Evolutionary conservation across 148 eudicot species (phyloP), one percentile per base, ranked within the genome.

Genomic region (Rhododendron simsii): DNA sequence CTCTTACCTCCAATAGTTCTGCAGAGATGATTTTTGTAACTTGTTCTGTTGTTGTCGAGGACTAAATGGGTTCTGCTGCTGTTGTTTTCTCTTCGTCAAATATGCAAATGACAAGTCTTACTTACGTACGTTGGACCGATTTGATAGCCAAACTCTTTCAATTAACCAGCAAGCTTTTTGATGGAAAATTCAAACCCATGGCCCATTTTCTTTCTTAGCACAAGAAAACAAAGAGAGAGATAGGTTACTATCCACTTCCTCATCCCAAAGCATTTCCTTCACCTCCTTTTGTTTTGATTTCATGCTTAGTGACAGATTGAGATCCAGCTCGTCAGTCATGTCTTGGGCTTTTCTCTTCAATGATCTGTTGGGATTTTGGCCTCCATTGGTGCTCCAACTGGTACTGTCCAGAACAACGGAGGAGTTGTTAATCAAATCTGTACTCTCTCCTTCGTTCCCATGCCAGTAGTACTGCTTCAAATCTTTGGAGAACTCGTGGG

Each of bases 171-270:
- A 23, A 63, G 69, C 69, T 8, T 63, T 63, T 0, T 9, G 28
- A 63, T n/a, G 87, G 51, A n/a, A 6, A 57, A n/a, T 85, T 80
- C 20, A 80, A 41, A 48, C 80, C 78, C 21, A 35, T 21, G 47
- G 5, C 30, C 16, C 59, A 5, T 28, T 80, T 47, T 80, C 35
- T 16, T 35, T 84, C 63, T 84, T 50, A 11, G 85, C 23, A 45
- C 50, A 4, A 44, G 47, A 53, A 73, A 39, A 82, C 82, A 86
- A 82, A 11, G 88, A 86, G 28, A 86, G 85, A 41, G 85, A 82
- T 14, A 86, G 76, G 28, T 74, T 57, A 59, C 82, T 82, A 23
- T 81, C 78, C 84, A 81, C 84, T 81, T 61, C 84, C 28, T 65
- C 87, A 21, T 81, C 87, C 84, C 73, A 50, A 33, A 5, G 1